A percentile compares a stretch with the other conserved stretches of the same genome.
Evolutionary conservation across 148 eudicot genomes (phyloP).

Genomic region (Amaranthus hypochondriacus): DNA sequence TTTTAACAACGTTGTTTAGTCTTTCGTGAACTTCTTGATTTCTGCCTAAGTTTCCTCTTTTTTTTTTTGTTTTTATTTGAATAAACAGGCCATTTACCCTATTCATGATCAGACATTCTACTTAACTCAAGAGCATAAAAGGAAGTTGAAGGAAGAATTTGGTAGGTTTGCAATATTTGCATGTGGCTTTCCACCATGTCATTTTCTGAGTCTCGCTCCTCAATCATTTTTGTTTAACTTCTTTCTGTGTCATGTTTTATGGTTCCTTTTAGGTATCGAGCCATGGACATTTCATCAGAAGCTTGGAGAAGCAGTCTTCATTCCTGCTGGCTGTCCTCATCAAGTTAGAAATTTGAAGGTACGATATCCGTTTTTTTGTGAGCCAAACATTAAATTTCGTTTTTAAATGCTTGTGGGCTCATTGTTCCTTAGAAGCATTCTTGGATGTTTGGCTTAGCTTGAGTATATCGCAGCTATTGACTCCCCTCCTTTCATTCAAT

Average conservation of each 20-base stretch:
- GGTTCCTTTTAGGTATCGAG: slow-evolving; percentile 40
- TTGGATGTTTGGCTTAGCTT: too few relatives aligned
- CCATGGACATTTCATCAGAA: slow-evolving; percentile 70
- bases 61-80: neutral
- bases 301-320: slow-evolving; percentile 60
- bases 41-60: neutral
- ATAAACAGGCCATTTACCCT: slow-evolving; percentile 50
- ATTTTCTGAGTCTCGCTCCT: neutral
- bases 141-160: slow-evolving; percentile 49
- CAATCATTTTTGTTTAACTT: neutral
- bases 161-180: slow-evolving; percentile 28
- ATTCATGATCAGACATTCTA: slow-evolving; percentile 59
- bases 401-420: too few relatives aligned
- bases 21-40: neutral
- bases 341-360: slow-evolving; percentile 73
- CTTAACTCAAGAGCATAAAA: slow-evolving; percentile 41
- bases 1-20: neutral
- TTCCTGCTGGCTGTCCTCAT: slow-evolving; percentile 64
- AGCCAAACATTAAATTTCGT: too few relatives aligned
- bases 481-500: too few relatives aligned
- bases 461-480: too few relatives aligned
- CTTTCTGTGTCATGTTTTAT: neutral
- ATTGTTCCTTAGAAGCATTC: too few relatives aligned
- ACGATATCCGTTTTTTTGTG: neutral
- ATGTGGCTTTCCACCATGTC: neutral